phyloP scores from a whole-genome alignment of 2,329 filamentous ascomycete species.

The Mycosphaerella sp. region DNA sequence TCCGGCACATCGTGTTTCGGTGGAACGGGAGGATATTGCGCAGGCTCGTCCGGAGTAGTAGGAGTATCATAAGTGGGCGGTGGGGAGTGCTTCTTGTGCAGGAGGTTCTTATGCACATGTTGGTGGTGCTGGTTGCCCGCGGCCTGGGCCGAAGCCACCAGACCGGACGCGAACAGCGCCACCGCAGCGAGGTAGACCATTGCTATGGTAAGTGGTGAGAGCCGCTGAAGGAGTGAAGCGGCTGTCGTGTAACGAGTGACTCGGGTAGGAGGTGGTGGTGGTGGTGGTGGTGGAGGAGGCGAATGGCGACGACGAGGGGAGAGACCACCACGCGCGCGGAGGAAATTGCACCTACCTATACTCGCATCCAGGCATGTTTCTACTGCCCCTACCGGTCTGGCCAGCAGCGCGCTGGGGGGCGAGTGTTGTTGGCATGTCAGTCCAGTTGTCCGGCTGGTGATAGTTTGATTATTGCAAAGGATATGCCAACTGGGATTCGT shows the following conservation, averaged over 20 bases:
- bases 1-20: slow-evolving; percentile 3
- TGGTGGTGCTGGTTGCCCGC: slow-evolving; percentile 13
- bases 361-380: slow-evolving; percentile 5
- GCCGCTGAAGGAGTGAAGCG: slow-evolving; percentile 28
- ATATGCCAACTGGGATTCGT: slow-evolving; percentile 2
- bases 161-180: slow-evolving; percentile 16
- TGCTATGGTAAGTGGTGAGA: slow-evolving; percentile 16
- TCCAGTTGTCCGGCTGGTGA: neutral
- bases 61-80: slow-evolving; percentile 2
- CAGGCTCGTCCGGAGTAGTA: neutral
- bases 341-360: slow-evolving; percentile 14
- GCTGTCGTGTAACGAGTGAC: slow-evolving; percentile 19
- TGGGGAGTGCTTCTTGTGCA: slow-evolving; percentile 14
- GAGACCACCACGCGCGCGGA: slow-evolving; percentile 6
- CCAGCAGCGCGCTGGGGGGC: neutral
- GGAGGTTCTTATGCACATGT: slow-evolving; percentile 11
- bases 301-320: slow-evolving; percentile 7
- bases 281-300: neutral
- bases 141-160: slow-evolving; percentile 19
- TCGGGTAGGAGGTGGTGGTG: slow-evolving; percentile 4
- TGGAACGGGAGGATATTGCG: slow-evolving; percentile 2
- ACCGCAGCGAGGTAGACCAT: slow-evolving; percentile 19
- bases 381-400: slow-evolving; percentile 9
- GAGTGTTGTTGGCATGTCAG: slow-evolving; percentile 11
- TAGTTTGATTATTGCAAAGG: slow-evolving; percentile 15